Conservation (phyloP, 164 flowering plant genomes). For the Tetracentron sinense region DNA sequence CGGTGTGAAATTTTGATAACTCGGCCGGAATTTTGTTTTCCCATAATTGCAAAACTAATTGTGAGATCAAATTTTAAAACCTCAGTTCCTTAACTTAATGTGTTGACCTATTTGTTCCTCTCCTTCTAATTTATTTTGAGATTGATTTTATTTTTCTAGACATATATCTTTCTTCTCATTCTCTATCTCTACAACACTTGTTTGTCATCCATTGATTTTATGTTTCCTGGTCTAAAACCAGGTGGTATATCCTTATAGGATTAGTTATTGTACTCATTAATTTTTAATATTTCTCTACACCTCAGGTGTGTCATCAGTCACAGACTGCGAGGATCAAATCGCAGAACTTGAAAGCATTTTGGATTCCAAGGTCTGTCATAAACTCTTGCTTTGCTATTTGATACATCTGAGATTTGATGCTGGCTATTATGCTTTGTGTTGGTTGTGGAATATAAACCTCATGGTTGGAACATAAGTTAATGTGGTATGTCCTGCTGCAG, state of each 20-base stretch:
- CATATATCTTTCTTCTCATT: not conserved
- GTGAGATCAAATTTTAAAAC: no score
- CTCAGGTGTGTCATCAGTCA: constrained; percentile 54
- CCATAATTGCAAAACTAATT: no score
- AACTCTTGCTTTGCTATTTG: not conserved
- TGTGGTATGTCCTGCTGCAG: constrained; percentile 32
- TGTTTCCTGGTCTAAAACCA: not conserved
- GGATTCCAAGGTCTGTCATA: constrained; percentile 58
- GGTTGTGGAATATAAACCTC: not conserved
- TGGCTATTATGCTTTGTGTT: not conserved
- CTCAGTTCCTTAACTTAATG: no score
- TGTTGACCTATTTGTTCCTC: not conserved
- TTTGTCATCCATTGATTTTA: not conserved
- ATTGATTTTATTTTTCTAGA: not conserved
- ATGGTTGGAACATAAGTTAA: not conserved
- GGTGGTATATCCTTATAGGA: not conserved
- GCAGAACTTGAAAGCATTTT: constrained; percentile 70
- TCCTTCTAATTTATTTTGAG: not conserved
- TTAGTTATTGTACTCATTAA: not conserved
- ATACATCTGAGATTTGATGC: not conserved
- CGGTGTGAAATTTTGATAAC: no score
- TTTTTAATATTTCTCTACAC: constrained; percentile 5
- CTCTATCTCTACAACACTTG: not conserved
- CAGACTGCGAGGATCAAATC: constrained; percentile 65
- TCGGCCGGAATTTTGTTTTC: no score